Evolutionary conservation across 2,329 filamentous ascomycete genomes (phyloP).

Genomic region (Clonostachys byssicola): DNA sequence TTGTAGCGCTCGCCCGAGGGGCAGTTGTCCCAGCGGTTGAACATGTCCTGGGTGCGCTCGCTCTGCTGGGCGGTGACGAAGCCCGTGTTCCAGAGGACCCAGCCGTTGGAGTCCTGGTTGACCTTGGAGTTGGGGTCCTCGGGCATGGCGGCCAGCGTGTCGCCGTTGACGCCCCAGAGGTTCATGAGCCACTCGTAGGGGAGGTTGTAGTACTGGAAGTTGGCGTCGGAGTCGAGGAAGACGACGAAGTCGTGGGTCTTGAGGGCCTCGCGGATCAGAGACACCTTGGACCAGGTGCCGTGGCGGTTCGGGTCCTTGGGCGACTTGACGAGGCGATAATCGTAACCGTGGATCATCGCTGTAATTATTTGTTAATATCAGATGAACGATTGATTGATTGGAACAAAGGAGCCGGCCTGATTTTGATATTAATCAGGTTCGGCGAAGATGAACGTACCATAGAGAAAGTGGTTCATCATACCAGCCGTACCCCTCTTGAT

Average conservation of each 20-base stretch:
- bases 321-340: slow-evolving; percentile 40
- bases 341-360: slow-evolving; percentile 39
- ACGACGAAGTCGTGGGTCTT: slow-evolving; percentile 33
- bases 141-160: slow-evolving; percentile 38
- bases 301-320: slow-evolving; percentile 31
- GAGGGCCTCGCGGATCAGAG: slow-evolving; percentile 28
- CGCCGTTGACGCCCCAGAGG: slow-evolving; percentile 32
- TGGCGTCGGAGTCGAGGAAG: slow-evolving; percentile 37
- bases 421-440: not conserved
- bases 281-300: slow-evolving; percentile 41
- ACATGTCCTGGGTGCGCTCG: slow-evolving; percentile 7
- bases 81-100: slow-evolving; percentile 31
- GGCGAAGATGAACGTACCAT: slow-evolving; percentile 4
- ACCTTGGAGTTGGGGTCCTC: slow-evolving; percentile 32
- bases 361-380: not conserved
- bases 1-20: slow-evolving; percentile 8
- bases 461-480: slow-evolving; percentile 31
- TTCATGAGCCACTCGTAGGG: slow-evolving; percentile 44
- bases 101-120: slow-evolving; percentile 28
- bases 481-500: slow-evolving; percentile 7
- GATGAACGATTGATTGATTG: too few relatives aligned
- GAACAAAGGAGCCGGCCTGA: too few relatives aligned
- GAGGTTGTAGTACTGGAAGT: slow-evolving; percentile 32
- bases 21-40: slow-evolving; percentile 7
- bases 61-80: slow-evolving; percentile 32